Evolutionary conservation across 208 protist species (phyloP).

Genomic region (Crithidia sp.): DNA sequence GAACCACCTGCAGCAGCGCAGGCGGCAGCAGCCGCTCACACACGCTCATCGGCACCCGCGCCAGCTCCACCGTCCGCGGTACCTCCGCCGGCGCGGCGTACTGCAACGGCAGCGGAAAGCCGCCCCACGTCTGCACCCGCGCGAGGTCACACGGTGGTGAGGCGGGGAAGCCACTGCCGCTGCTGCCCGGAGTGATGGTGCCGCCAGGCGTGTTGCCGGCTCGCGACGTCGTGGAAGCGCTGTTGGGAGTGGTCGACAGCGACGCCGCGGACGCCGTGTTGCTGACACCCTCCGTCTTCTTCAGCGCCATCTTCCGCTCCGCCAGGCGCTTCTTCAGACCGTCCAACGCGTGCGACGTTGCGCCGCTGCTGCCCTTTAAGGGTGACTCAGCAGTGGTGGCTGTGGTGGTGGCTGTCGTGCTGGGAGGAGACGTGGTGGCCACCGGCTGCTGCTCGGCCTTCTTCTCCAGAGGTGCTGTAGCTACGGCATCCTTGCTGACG

Average conservation of each 20-base stretch:
- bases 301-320: conserved; percentile 48
- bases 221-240: not conserved
- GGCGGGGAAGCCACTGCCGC: conserved; percentile 15
- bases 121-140: conserved; percentile 24
- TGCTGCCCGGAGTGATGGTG: not conserved
- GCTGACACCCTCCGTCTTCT: conserved; percentile 14
- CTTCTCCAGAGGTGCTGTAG: too few species aligned
- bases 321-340: conserved; percentile 55
- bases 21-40: conserved; percentile 58
- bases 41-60: conserved; percentile 42
- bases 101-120: conserved; percentile 35
- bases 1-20: conserved; percentile 37
- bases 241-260: not conserved
- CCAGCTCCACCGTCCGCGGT: conserved; percentile 30
- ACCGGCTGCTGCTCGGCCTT: too few species aligned
- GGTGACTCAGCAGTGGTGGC: conserved; percentile 7
- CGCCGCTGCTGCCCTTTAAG: not conserved
- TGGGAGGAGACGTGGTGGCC: too few species aligned
- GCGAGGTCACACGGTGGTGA: conserved; percentile 3
- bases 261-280: not conserved
- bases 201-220: not conserved
- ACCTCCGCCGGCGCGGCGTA: conserved; percentile 19
- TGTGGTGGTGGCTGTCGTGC: not conserved
- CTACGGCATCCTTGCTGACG: not conserved
- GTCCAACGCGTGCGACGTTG: conserved; percentile 36